Conservation (phyloP, 345 rosid genomes). For the Arabidopsis suecica region DNA sequence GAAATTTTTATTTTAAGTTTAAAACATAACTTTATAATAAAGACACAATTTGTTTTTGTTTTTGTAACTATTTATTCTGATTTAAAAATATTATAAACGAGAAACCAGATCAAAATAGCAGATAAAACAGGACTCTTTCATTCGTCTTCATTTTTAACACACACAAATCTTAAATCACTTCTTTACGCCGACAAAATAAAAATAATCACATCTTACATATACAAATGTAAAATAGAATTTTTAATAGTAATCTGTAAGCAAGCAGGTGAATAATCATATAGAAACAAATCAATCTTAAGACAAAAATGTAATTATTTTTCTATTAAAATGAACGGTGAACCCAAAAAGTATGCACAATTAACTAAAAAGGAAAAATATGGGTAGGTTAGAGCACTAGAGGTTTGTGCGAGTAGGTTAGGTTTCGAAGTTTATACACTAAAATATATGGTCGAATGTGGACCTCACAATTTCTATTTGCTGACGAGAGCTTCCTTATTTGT, state of each 20-base stretch:
- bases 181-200: background rate
- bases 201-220: background rate
- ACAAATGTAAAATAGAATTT: background rate
- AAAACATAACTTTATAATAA: background rate
- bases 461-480: constrained; percentile 28
- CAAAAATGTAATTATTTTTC: background rate
- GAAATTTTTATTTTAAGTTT: background rate
- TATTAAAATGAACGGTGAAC: constrained; percentile 11
- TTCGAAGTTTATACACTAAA: background rate
- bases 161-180: background rate
- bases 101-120: background rate
- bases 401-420: constrained; percentile 24
- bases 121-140: background rate
- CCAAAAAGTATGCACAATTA: background rate
- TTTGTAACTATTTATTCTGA: background rate
- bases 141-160: background rate
- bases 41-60: background rate
- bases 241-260: background rate
- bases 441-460: constrained; percentile 30
- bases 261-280: background rate
- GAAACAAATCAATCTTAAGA: too few relatives aligned
- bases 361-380: background rate
- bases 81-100: background rate
- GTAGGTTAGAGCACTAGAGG: constrained; percentile 43
- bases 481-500: constrained; percentile 1